phyloP scores from a whole-genome alignment of 345 rosid species.

The Linum usitatissimum region DNA sequence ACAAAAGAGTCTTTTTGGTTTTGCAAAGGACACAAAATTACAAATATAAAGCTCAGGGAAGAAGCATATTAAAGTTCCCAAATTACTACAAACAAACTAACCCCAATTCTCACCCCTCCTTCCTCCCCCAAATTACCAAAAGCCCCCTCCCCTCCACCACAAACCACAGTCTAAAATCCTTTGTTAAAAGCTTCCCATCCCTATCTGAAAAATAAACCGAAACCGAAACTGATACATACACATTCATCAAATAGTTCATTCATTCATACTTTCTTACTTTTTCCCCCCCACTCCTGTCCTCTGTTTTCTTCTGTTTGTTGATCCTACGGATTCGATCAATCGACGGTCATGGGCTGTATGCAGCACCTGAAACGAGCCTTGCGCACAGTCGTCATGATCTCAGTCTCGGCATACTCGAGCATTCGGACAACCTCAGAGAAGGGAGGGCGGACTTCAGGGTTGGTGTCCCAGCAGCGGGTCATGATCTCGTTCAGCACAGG shows the following conservation, averaged over 20 bases:
- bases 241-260: neutral
- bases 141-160: neutral
- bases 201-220: neutral
- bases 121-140: too few relatives aligned
- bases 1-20: too few relatives aligned
- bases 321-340: slow-evolving; percentile 1
- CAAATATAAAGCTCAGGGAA: too few relatives aligned
- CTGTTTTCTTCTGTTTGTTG: neutral
- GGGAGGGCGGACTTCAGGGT: slow-evolving; percentile 22
- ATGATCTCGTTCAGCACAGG: slow-evolving; percentile 20
- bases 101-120: too few relatives aligned
- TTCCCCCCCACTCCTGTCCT: neutral
- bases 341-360: slow-evolving; percentile 22
- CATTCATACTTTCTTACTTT: neutral
- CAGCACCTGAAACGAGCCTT: slow-evolving; percentile 28
- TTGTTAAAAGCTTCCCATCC: neutral
- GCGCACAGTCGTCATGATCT: slow-evolving; percentile 22
- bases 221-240: neutral
- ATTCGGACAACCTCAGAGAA: slow-evolving; percentile 18
- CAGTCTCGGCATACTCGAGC: slow-evolving; percentile 22
- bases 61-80: too few relatives aligned
- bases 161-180: neutral
- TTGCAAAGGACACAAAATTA: too few relatives aligned
- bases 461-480: slow-evolving; percentile 25
- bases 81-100: too few relatives aligned